Base-by-base conservation (phyloP, 768 basidiomycete genomes). In the Boletus rufocinnamomeus region DNA sequence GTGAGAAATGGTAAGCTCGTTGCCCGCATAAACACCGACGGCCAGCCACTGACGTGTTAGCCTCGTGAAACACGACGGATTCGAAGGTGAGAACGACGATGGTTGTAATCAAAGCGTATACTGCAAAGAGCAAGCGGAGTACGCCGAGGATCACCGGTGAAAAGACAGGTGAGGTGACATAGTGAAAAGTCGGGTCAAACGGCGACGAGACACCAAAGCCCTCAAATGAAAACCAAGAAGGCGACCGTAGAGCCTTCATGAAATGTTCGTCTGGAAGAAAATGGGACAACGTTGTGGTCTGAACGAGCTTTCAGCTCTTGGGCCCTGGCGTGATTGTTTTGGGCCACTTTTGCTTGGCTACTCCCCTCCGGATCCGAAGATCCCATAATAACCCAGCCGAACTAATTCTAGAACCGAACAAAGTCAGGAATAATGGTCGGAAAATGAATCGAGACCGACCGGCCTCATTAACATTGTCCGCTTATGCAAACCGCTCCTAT, bases 81-180 rank as follows among this genome's bases (percentile, higher is more conserved):
- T 48, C 19, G 13, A 45, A 63, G 4, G 50, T 58, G 37, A 71
- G 57, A 80, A 67, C 4, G 70, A 74, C 44, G 77, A 75, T 47
- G 82, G 54, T 5, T 75, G 62, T 25, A 45, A 77, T 52, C 46
- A 84, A 69, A 0, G 80, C 75, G 61, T 86, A 89, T 1, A 80
- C 47, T 1, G 82, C 86, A 30, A 88, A 62, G 3, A 77, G 54
- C 30, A 81, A 65, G 44, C 87, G 77, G 34, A 84, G 58, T 5
- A 55, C 54, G 2, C 78, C 84, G 32, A 88, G 77, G 23, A 68
- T 57, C 17, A 62, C 23, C 16, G 84, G 77, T 4, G 79, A 72
- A 53, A 86, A 62, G 14, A 83, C 51, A 14, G 75, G 72, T 0
- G 76, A 78, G 5, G 81, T 77, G 56, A 80, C 80, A 59, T 75